Evolutionary conservation across 805 yeast genomes (phyloP).

Genomic region (Candida awuae): DNA sequence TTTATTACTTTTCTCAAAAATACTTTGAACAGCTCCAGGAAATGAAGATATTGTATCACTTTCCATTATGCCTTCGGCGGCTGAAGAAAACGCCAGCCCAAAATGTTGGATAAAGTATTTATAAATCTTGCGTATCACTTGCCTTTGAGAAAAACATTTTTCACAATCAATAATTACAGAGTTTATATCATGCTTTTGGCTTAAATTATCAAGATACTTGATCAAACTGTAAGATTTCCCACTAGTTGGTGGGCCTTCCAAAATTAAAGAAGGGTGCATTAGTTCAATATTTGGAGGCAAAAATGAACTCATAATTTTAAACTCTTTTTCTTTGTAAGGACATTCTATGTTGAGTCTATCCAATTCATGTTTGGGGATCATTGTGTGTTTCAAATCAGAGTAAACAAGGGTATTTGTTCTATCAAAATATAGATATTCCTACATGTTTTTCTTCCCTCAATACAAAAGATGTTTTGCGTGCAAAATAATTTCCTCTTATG

Average conservation of each 20-base stretch:
- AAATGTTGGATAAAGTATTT: constrained; percentile 12
- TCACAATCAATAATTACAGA: constrained; percentile 36
- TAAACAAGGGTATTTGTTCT: background rate
- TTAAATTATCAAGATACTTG: constrained; percentile 25
- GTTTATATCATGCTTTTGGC: constrained; percentile 15
- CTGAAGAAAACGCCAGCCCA: constrained; percentile 6
- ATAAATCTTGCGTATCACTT: constrained; percentile 36
- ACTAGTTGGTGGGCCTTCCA: constrained; percentile 42
- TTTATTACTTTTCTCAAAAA: constrained; percentile 13
- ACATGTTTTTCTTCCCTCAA: too few relatives aligned
- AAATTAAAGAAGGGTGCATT: constrained; percentile 32
- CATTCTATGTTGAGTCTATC: constrained; percentile 4
- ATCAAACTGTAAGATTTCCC: constrained; percentile 39
- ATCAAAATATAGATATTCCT: too few relatives aligned
- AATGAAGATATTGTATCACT: constrained; percentile 38
- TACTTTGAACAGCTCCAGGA: constrained; percentile 33
- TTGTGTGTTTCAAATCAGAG: background rate
- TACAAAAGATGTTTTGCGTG: too few relatives aligned
- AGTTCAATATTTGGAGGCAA: constrained; percentile 24
- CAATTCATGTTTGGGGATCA: constrained; percentile 4
- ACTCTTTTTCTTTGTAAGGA: constrained; percentile 29
- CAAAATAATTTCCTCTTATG: too few relatives aligned
- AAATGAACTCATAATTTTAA: constrained; percentile 30
- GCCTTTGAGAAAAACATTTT: constrained; percentile 34
- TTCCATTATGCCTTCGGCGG: constrained; percentile 5